Conservation (phyloP, 805 yeast species). For the Candida sanyiensis region DNA sequence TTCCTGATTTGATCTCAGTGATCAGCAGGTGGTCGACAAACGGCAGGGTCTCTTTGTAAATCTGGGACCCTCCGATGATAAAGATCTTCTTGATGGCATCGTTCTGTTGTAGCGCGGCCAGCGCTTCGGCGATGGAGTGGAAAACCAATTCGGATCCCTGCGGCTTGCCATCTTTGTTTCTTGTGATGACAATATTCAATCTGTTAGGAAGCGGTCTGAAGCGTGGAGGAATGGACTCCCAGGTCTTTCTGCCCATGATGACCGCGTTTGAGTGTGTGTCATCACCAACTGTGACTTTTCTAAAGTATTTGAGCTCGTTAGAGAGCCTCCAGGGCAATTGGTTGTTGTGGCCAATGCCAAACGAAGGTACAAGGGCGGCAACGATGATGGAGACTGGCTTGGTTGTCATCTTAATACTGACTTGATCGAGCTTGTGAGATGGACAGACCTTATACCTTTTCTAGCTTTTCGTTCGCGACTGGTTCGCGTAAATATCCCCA, state of each 20-base stretch:
- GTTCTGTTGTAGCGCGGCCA: conserved; percentile 27
- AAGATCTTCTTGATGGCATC: conserved; percentile 52
- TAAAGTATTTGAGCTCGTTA: conserved; percentile 82
- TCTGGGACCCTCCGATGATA: conserved; percentile 90
- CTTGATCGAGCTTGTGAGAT: too few relatives aligned
- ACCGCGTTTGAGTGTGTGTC: conserved; percentile 58
- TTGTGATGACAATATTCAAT: conserved; percentile 67
- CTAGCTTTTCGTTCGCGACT: too few relatives aligned
- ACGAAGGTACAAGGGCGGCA: conserved; percentile 74
- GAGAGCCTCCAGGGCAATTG: conserved; percentile 82
- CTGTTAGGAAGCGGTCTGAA: conserved; percentile 81
- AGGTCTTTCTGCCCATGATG: conserved; percentile 92
- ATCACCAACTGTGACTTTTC: conserved; percentile 54
- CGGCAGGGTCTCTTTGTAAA: conserved; percentile 52
- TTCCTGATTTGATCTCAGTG: conserved; percentile 54
- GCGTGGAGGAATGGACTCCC: conserved; percentile 85
- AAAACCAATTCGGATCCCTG: conserved; percentile 29
- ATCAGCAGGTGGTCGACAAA: conserved; percentile 52
- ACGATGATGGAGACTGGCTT: conserved; percentile 61
- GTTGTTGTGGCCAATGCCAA: conserved; percentile 84
- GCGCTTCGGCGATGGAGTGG: conserved; percentile 39
- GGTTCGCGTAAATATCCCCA: too few relatives aligned
- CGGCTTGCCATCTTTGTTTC: conserved; percentile 28
- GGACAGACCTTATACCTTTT: too few relatives aligned
- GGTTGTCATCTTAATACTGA: background rate